phyloP scores from a whole-genome alignment of 306 rosid species.

The Dryas drummondii region DNA sequence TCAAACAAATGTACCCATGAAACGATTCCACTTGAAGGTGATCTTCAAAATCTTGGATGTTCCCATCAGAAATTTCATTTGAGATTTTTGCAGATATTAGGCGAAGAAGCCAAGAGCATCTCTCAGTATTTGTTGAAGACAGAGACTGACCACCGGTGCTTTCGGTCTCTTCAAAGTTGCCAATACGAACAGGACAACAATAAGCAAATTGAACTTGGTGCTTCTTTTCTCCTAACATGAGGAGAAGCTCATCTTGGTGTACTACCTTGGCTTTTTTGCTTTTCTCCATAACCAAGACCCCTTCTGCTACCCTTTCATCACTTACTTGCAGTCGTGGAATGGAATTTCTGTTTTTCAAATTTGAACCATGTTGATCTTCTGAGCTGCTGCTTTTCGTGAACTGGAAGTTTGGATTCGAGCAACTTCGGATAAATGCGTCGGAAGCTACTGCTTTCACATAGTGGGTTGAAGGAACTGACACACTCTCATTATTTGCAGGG shows the following conservation, averaged over 20 bases:
- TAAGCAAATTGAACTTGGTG: constrained; percentile 43
- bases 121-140: constrained; percentile 4
- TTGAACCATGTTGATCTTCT: constrained; percentile 22
- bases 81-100: constrained; percentile 34
- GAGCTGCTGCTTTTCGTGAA: constrained; percentile 50
- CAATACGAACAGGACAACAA: constrained; percentile 37
- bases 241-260: constrained; percentile 67
- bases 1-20: constrained; percentile 37
- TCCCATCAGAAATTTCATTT: constrained; percentile 34
- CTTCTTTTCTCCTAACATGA: constrained; percentile 53
- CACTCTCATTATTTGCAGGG: constrained; percentile 77
- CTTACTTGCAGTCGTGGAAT: constrained; percentile 45
- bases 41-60: constrained; percentile 39
- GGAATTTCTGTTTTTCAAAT: constrained; percentile 20
- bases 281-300: constrained; percentile 58
- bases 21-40: constrained; percentile 49
- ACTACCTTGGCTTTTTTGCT: constrained; percentile 52
- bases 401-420: constrained; percentile 68
- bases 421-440: constrained; percentile 43
- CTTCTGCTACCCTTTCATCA: constrained; percentile 75
- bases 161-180: constrained; percentile 28
- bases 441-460: constrained; percentile 58
- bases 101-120: constrained; percentile 32
- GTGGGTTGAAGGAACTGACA: constrained; percentile 54
- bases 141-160: neutral